phyloP scores from a whole-genome alignment of 73 alveolate species.

The Paramecium sexaurelia region DNA sequence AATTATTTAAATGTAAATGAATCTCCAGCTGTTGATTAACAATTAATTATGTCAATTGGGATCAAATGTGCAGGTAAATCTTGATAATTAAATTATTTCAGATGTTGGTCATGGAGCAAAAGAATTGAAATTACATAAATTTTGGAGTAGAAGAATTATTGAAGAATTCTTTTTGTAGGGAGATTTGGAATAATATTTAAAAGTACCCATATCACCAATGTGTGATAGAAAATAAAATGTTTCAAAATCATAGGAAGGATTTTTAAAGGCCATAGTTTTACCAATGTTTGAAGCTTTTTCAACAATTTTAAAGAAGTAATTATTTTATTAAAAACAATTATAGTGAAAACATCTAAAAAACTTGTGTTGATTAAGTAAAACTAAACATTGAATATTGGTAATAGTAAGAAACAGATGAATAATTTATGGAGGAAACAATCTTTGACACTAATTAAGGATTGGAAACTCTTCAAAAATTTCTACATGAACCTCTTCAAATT shows the following conservation, averaged over 20 bases:
- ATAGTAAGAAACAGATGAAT: not conserved
- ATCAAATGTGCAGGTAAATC: conserved; percentile 59
- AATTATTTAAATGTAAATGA: conserved; percentile 28
- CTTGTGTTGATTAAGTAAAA: not conserved
- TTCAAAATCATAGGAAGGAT: conserved; percentile 42
- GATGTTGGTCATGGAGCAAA: conserved; percentile 69
- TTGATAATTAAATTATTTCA: not conserved
- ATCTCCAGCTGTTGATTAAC: not conserved
- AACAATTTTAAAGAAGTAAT: not conserved
- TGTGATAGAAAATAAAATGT: conserved; percentile 57
- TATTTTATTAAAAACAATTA: not conserved
- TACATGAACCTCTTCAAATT: not conserved
- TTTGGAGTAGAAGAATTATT: conserved; percentile 47
- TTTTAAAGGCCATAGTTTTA: conserved; percentile 16
- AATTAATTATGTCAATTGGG: conserved; percentile 29
- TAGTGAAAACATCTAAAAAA: conserved; percentile 20
- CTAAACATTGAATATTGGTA: conserved; percentile 17
- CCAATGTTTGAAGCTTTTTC: conserved; percentile 50
- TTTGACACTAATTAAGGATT: conserved; percentile 10
- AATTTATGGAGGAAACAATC: conserved; percentile 27
- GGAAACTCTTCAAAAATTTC: not conserved
- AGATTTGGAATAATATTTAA: conserved; percentile 15
- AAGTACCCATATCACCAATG: conserved; percentile 50
- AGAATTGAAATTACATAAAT: conserved; percentile 45
- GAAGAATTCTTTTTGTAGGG: conserved; percentile 67